These are phyloP conservation scores for Cyberlindnera americana DNA, from an alignment of 805 yeast species.

Conservation along the genomic window DNA sequence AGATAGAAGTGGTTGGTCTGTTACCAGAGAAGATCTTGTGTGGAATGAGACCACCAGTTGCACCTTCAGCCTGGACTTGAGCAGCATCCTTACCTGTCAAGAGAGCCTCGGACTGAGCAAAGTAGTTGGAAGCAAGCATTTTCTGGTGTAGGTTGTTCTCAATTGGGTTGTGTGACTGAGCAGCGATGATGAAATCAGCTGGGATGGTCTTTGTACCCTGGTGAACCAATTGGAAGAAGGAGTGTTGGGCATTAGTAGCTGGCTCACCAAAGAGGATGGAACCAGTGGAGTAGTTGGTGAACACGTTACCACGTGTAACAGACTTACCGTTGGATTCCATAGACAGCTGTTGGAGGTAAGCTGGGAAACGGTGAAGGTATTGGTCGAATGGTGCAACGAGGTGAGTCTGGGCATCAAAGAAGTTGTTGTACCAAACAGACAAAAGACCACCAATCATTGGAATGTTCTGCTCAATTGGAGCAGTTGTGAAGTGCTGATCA, in stretches of 20 bases:
- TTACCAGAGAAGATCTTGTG: conserved; percentile 97
- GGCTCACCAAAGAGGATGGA: conserved; percentile 97
- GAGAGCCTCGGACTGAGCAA: conserved; percentile 97
- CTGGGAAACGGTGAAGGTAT: conserved; percentile 98
- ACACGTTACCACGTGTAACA: conserved; percentile 87
- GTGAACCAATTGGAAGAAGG: conserved; percentile 98
- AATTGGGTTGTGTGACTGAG: conserved; percentile 96
- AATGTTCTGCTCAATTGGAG: conserved; percentile 88
- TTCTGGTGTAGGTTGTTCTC: conserved; percentile 91
- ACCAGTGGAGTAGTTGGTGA: conserved; percentile 94
- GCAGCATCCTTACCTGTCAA: conserved; percentile 91
- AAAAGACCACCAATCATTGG: conserved; percentile 92
- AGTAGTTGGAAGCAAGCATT: conserved; percentile 98
- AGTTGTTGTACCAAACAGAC: conserved; percentile 98
- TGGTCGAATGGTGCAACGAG: conserved; percentile 98
- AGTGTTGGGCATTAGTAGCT: conserved; percentile 98
- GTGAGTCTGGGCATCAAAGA: conserved; percentile 97
- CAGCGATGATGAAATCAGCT: conserved; percentile 94
- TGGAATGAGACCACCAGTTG: conserved; percentile 79
- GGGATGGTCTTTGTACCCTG: conserved; percentile 99
- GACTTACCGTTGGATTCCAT: conserved; percentile 99
- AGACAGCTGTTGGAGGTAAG: conserved; percentile 95
- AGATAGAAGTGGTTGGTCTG: conserved; percentile 97
- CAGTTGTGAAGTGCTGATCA: conserved; percentile 80
- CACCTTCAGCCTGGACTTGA: conserved; percentile 85